Evolutionary conservation across 495 filamentous ascomycete species (phyloP).

Genomic region (Ascodesmis nigricans): DNA sequence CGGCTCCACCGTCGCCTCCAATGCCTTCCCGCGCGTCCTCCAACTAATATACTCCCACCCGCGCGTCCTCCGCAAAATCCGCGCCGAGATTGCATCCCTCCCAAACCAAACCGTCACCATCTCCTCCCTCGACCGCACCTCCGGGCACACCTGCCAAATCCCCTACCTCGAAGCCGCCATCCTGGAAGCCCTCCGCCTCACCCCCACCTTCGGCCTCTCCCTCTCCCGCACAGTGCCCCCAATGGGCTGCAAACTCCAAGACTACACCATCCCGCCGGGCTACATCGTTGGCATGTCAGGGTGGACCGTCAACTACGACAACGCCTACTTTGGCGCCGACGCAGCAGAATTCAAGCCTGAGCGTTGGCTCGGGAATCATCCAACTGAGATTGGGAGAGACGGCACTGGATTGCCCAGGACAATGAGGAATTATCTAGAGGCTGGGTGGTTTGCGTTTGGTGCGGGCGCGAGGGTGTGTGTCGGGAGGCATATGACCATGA

Average conservation of each 20-base stretch:
- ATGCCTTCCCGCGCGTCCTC: conserved; percentile 7
- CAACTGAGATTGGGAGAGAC: conserved; percentile 13
- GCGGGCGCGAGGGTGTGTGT: conserved; percentile 18
- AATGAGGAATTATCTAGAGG: conserved; percentile 18
- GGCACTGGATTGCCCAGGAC: conserved; percentile 8
- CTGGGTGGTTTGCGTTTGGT: conserved; percentile 18
- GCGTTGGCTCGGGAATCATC: conserved; percentile 21
- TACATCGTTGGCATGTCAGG: conserved; percentile 19
- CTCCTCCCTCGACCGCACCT: conserved; percentile 6
- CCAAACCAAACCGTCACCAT: neutral
- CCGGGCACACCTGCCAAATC: conserved; percentile 7
- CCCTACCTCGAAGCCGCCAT: conserved; percentile 18
- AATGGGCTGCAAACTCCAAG: conserved; percentile 19
- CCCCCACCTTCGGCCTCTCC: conserved; percentile 11
- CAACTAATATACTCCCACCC: conserved; percentile 9
- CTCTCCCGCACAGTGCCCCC: conserved; percentile 15
- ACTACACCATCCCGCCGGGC: conserved; percentile 18
- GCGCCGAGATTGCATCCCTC: conserved; percentile 10
- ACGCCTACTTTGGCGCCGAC: conserved; percentile 20
- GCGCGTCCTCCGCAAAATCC: conserved; percentile 9
- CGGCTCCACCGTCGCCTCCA: conserved; percentile 10
- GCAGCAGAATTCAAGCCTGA: conserved; percentile 19
- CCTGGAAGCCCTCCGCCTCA: conserved; percentile 16
- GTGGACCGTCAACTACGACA: conserved; percentile 17
- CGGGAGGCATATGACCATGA: conserved; percentile 14